These are phyloP conservation scores for Aspergillus bombycis DNA, from an alignment of 2,329 filamentous ascomycete species.

Conservation along the genomic window DNA sequence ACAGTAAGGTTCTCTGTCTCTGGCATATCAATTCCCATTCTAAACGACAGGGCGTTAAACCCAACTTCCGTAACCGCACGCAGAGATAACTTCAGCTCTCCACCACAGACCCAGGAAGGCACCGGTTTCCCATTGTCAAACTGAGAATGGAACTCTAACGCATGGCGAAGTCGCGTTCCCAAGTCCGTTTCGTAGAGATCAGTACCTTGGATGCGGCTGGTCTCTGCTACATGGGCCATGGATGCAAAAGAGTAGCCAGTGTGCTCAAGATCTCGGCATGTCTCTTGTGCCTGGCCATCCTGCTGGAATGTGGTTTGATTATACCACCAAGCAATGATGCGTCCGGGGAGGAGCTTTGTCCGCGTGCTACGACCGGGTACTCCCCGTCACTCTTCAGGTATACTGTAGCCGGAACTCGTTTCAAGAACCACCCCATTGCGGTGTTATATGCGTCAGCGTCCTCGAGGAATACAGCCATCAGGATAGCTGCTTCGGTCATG, in stretches of 20 bases:
- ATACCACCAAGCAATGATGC: conserved; percentile 5
- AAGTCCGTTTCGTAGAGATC: background rate
- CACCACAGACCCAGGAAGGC: background rate
- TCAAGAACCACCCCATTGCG: background rate
- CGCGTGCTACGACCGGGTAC: background rate
- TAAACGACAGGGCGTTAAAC: background rate
- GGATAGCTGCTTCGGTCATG: background rate
- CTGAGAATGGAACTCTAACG: conserved; percentile 1
- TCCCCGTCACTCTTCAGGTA: conserved; percentile 3
- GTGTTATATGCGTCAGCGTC: background rate
- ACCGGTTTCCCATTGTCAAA: background rate
- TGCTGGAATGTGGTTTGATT: background rate
- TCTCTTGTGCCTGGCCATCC: background rate
- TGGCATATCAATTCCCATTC: background rate
- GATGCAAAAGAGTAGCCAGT: background rate
- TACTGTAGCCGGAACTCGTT: background rate
- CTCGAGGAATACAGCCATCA: conserved; percentile 4
- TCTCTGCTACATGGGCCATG: conserved; percentile 2
- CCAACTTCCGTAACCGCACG: background rate
- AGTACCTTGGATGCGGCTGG: background rate
- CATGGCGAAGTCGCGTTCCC: background rate
- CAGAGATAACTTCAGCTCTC: background rate
- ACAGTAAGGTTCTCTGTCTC: background rate
- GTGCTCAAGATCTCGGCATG: background rate
- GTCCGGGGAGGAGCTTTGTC: background rate